Percentiles rank a stretch among this genome's conserved stretches.
Evolutionary conservation across 2,329 filamentous ascomycete species (phyloP).

Genomic region (Diaporthe sp.): DNA sequence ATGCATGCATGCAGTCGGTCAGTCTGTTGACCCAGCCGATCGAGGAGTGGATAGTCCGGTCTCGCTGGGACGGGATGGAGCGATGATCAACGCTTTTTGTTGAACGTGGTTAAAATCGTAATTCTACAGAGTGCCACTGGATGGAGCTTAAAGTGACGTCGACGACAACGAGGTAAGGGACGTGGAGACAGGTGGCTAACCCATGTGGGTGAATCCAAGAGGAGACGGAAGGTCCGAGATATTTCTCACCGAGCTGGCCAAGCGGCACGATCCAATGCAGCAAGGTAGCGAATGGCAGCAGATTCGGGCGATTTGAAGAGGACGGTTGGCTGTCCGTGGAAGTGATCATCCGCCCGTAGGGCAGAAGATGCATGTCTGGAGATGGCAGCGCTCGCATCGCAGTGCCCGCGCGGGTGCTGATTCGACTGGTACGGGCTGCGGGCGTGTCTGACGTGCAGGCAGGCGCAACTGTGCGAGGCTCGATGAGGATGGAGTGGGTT

Average conservation of each 20-base stretch:
- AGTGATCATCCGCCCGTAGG: slow-evolving; percentile 30
- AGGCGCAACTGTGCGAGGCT: slow-evolving; percentile 33
- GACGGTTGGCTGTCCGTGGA: background rate
- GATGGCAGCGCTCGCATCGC: background rate
- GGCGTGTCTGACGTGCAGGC: slow-evolving; percentile 28
- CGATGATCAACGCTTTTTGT: background rate
- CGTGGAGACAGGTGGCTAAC: background rate
- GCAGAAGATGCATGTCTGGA: slow-evolving; percentile 23
- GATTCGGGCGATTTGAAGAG: slow-evolving; percentile 3
- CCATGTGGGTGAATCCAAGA: background rate
- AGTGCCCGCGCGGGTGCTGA: background rate
- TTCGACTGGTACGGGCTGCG: background rate
- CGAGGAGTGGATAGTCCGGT: background rate
- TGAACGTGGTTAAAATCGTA: background rate
- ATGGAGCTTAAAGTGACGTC: background rate
- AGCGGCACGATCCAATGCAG: slow-evolving; percentile 10
- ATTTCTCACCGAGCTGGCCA: slow-evolving; percentile 16
- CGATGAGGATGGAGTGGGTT: slow-evolving; percentile 25
- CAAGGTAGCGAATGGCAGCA: background rate
- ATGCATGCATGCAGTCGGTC: background rate
- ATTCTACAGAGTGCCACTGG: background rate
- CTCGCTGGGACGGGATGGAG: background rate
- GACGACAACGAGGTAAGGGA: background rate
- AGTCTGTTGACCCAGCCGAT: slow-evolving; percentile 11
- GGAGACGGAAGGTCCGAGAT: slow-evolving; percentile 20